A percentile compares a stretch with the other conserved stretches of the same genome.
phyloP scores from a whole-genome alignment of 805 yeast species.

The Candida germanica region DNA sequence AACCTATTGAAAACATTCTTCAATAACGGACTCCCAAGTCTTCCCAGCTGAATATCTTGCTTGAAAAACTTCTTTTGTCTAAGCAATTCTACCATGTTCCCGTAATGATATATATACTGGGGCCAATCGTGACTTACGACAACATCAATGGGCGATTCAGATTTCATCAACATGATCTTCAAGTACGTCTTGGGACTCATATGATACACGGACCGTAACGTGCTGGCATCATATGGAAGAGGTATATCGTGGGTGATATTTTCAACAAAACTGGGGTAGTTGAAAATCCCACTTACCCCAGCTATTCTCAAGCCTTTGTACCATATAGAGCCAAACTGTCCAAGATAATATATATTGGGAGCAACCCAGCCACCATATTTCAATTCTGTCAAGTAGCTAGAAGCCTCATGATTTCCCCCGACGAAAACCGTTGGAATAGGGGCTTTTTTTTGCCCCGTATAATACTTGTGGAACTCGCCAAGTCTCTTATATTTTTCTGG shows the following conservation, averaged over 20 bases:
- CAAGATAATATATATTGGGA: slow-evolving; percentile 80
- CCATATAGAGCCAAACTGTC: slow-evolving; percentile 72
- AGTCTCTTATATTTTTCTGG: slow-evolving; percentile 71
- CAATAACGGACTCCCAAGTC: slow-evolving; percentile 72
- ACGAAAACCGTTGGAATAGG: slow-evolving; percentile 78
- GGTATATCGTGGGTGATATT: slow-evolving; percentile 41
- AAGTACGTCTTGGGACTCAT: slow-evolving; percentile 61
- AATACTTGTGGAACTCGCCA: slow-evolving; percentile 81
- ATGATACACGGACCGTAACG: slow-evolving; percentile 67
- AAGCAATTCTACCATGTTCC: slow-evolving; percentile 52
- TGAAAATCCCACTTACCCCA: slow-evolving; percentile 84
- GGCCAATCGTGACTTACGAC: slow-evolving; percentile 96
- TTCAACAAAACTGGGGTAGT: slow-evolving; percentile 32
- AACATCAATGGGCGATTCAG: slow-evolving; percentile 41
- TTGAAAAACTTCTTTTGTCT: slow-evolving; percentile 63
- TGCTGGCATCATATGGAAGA: slow-evolving; percentile 46
- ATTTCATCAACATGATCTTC: slow-evolving; percentile 46
- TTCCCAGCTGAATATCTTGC: slow-evolving; percentile 54
- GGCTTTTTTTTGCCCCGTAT: slow-evolving; percentile 55
- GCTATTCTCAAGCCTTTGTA: slow-evolving; percentile 72
- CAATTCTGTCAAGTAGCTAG: slow-evolving; percentile 69
- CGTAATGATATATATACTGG: slow-evolving; percentile 64
- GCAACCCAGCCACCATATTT: slow-evolving; percentile 93
- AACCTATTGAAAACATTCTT: slow-evolving; percentile 50
- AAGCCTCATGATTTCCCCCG: slow-evolving; percentile 96